Evolutionary conservation across 2,329 filamentous ascomycete species (phyloP), one percentile per base, ranked within the genome.

Genomic region (Beauveria medogensis): DNA sequence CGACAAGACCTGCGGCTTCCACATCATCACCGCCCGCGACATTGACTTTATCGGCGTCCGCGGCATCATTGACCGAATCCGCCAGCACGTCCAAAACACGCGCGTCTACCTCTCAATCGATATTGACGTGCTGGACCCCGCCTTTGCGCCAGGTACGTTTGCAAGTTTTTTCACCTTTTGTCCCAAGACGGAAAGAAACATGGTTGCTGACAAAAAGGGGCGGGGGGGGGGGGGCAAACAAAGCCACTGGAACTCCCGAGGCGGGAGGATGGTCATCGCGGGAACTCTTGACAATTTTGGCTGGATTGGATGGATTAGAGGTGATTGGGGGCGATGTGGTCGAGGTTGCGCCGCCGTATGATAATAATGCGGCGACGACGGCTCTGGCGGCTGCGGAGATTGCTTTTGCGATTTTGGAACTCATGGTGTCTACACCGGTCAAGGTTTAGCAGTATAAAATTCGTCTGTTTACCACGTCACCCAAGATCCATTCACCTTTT

Each of bases 241-340:
- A 88, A 3, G 89, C 86, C 1, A 93, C 90, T 0, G 91, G 91
- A 0, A 94, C 91, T 0, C 91, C 91, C 0, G 91, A 94, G 75
- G 87, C 90, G 0, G 90, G 91, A 62, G 91, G 91, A 26, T 95
- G 91, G 91, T 92, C 89, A 3, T 92, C 88, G 22, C 79, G 91
- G 50, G 91, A 95, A 75, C 76, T 95, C 65, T 91, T 94, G 63
- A 79, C 87, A 6, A 90, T 95, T 59, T 72, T 95, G 69, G 78
- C 90, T 41, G 90, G 89, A 0, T 81, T 95, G 30, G 90, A 94
- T 73, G 82, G 78, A 0, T 72, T 95, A 70, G 92, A 95, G 68
- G 76, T 95, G 5, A 88, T 95, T 5, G 91, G 90, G 0, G 91
- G 89, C 0, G 91, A 95, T 74, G 83, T 95, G 54, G 91, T 95